phyloP scores from a whole-genome alignment of 139 green algal species.

The Asterochloris erici region DNA sequence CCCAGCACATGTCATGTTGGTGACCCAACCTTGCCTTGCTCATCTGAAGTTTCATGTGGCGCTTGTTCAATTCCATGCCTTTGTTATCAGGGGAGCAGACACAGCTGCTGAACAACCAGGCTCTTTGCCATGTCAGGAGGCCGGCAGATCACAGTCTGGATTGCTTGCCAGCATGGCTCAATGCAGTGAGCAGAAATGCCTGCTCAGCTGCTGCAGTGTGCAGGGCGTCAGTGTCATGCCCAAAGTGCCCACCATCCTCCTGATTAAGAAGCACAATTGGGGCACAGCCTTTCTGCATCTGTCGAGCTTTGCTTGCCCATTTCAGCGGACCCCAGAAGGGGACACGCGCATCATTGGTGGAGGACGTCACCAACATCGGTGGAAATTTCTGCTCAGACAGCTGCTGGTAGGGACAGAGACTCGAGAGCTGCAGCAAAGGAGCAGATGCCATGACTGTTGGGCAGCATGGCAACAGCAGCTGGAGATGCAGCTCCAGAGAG shows the following conservation, averaged over 20 bases:
- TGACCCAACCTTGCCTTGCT: too few relatives aligned
- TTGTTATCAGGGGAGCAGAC: too few relatives aligned
- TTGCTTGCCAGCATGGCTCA: neutral
- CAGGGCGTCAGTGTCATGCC: constrained; percentile 8
- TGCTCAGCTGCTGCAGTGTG: neutral
- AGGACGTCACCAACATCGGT: constrained; percentile 34
- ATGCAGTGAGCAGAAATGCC: constrained; percentile 6
- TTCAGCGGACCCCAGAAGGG: constrained; percentile 51
- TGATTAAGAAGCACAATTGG: constrained; percentile 25
- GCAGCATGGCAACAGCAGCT: neutral
- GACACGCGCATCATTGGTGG: constrained; percentile 45
- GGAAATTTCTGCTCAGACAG: constrained; percentile 17
- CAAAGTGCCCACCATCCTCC: constrained; percentile 28
- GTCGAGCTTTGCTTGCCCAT: constrained; percentile 38
- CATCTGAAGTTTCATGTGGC: too few relatives aligned
- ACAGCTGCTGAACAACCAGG: too few relatives aligned
- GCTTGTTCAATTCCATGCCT: too few relatives aligned
- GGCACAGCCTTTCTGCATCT: constrained; percentile 4
- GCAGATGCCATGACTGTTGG: neutral
- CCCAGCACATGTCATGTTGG: too few relatives aligned
- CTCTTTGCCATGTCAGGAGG: too few relatives aligned
- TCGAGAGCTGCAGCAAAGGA: constrained; percentile 9
- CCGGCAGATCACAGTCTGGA: too few relatives aligned
- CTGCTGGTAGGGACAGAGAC: constrained; percentile 46
- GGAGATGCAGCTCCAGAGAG: neutral